Evolutionary conservation across 257 asterid species (phyloP).

Genomic region (Leonotis leonurus): DNA sequence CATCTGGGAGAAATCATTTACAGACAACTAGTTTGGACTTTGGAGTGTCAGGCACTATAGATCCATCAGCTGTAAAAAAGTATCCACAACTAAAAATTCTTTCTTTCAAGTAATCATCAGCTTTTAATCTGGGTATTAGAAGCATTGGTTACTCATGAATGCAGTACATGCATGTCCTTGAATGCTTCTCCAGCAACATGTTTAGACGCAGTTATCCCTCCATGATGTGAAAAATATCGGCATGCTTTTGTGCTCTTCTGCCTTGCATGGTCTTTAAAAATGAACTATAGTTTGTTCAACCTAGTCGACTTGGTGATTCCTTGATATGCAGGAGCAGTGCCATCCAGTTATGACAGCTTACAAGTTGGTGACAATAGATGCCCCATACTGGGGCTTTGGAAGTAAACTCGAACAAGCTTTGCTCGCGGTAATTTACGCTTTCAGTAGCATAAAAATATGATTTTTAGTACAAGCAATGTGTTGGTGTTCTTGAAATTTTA

Average conservation of each 20-base stretch:
- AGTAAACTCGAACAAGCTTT: slow-evolving; percentile 71
- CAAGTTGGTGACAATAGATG: slow-evolving; percentile 85
- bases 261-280: neutral
- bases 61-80: no score
- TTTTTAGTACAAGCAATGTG: neutral
- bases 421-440: slow-evolving; percentile 46
- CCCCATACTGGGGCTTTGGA: slow-evolving; percentile 90
- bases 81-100: no score
- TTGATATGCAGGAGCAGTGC: slow-evolving; percentile 49
- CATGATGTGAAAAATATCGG: neutral
- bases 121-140: no score
- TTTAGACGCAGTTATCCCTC: no score
- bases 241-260: neutral
- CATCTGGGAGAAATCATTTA: no score
- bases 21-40: no score
- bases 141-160: no score
- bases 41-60: no score
- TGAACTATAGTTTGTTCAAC: neutral
- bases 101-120: no score
- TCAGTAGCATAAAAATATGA: neutral
- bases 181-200: no score
- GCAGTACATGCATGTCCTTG: no score
- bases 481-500: neutral
- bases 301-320: neutral
- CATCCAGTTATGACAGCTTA: slow-evolving; percentile 83